phyloP scores from a whole-genome alignment of 306 rosid genomes.

The Rosa lucieae region DNA sequence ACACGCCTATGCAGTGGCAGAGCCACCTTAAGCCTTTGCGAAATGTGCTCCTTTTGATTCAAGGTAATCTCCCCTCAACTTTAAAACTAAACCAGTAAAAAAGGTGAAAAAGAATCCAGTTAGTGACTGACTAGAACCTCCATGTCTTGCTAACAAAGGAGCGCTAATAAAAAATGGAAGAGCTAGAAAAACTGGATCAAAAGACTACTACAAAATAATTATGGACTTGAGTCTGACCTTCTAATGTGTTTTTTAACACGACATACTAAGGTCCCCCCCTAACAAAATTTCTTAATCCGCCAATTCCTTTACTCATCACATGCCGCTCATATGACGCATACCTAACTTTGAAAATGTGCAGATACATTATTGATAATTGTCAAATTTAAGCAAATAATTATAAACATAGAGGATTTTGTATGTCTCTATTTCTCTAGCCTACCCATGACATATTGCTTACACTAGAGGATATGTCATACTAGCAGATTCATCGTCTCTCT shows the following conservation, averaged over 20 bases:
- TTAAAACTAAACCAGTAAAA: neutral
- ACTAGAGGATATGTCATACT: neutral
- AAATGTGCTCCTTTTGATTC: neutral
- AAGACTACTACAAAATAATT: too few species aligned
- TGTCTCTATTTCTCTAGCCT: neutral
- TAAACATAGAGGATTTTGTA: neutral
- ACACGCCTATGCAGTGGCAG: neutral
- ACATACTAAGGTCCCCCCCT: neutral
- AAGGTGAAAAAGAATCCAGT: neutral
- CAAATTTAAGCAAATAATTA: neutral
- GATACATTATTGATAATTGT: neutral
- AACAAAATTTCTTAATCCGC: neutral
- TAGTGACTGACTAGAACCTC: neutral
- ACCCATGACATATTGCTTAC: neutral
- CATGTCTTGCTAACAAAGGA: neutral
- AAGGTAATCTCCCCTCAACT: neutral
- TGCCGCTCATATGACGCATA: neutral
- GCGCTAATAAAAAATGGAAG: neutral
- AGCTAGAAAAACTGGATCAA: neutral
- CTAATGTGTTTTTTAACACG: neutral
- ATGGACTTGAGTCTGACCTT: neutral
- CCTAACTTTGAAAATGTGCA: neutral
- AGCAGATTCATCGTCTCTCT: neutral
- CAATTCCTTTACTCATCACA: neutral
- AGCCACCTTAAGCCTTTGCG: neutral